phyloP scores from a whole-genome alignment of 2,329 filamentous ascomycete genomes.

The Coniochaeta prunicola region DNA sequence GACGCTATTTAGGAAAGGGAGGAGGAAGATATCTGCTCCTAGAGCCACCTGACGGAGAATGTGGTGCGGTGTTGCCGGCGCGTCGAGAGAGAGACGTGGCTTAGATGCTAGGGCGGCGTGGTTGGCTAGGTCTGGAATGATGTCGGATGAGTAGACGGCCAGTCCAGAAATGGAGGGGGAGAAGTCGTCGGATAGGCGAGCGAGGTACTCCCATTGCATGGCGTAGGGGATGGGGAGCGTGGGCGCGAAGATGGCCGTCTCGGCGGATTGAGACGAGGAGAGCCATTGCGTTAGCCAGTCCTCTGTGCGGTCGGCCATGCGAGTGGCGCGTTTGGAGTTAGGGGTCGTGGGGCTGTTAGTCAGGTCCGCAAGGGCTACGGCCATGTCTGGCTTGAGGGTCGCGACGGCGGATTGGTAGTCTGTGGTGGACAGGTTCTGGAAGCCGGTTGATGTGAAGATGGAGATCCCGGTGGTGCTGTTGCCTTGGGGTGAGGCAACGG shows the following conservation, averaged over 20 bases:
- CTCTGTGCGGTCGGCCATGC: constrained; percentile 82
- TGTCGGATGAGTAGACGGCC: constrained; percentile 68
- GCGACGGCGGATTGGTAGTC: constrained; percentile 62
- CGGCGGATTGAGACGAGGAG: constrained; percentile 18
- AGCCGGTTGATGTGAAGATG: constrained; percentile 82
- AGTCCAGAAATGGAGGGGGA: constrained; percentile 55
- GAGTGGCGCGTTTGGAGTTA: constrained; percentile 65
- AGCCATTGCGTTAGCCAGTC: constrained; percentile 70
- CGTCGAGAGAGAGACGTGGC: constrained; percentile 67
- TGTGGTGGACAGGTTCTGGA: constrained; percentile 59
- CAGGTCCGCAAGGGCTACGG: constrained; percentile 71
- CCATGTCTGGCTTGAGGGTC: constrained; percentile 70
- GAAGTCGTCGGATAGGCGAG: constrained; percentile 60
- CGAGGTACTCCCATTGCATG: constrained; percentile 73
- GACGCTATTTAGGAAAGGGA: constrained; percentile 65
- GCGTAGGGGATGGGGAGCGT: constrained; percentile 69
- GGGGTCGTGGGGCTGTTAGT: constrained; percentile 38
- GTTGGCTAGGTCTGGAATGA: constrained; percentile 59
- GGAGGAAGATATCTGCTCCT: constrained; percentile 72
- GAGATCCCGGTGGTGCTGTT: constrained; percentile 67
- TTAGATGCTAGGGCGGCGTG: constrained; percentile 49
- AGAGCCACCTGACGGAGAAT: constrained; percentile 67
- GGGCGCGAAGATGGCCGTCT: constrained; percentile 47
- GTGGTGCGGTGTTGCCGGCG: constrained; percentile 64
- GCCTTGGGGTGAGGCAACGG: constrained; percentile 62